Conservation (phyloP, 2,329 filamentous ascomycete species). For the Uncinocarpus reesii region DNA sequence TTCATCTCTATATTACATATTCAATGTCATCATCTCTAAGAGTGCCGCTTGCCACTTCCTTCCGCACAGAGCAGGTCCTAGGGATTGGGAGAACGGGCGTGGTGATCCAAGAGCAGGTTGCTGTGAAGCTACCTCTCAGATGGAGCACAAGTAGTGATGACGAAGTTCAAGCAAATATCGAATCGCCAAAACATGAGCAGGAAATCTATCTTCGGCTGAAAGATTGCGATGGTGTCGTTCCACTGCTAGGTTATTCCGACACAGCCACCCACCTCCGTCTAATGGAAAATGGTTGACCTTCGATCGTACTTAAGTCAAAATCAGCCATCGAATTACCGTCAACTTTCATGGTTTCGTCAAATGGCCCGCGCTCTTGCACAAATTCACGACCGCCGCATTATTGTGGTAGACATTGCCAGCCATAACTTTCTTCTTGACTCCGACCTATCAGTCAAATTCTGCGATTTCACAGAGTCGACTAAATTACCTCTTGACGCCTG, state of each 20-base stretch:
- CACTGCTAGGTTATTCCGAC: neutral
- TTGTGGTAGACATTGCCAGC: constrained; percentile 5
- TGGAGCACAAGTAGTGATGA: constrained; percentile 5
- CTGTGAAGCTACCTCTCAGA: constrained; percentile 11
- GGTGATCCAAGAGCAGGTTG: constrained; percentile 6
- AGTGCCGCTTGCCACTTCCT: no score
- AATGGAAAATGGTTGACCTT: constrained; percentile 24
- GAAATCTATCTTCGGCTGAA: constrained; percentile 9
- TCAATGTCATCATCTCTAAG: no score
- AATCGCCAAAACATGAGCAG: constrained; percentile 7
- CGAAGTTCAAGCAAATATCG: constrained; percentile 6
- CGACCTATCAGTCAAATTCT: neutral
- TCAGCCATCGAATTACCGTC: constrained; percentile 14
- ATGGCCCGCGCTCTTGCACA: neutral
- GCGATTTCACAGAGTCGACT: constrained; percentile 8
- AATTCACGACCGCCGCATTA: constrained; percentile 2
- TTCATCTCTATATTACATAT: no score
- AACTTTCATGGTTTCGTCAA: constrained; percentile 13
- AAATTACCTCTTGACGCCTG: constrained; percentile 14
- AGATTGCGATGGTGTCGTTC: constrained; percentile 11
- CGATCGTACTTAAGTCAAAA: constrained; percentile 19
- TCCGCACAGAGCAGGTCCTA: constrained; percentile 8
- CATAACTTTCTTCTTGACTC: constrained; percentile 24
- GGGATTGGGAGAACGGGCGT: constrained; percentile 12
- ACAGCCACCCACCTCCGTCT: constrained; percentile 14